Conservation (phyloP, 306 rosid species). For the Trifolium dubium region DNA sequence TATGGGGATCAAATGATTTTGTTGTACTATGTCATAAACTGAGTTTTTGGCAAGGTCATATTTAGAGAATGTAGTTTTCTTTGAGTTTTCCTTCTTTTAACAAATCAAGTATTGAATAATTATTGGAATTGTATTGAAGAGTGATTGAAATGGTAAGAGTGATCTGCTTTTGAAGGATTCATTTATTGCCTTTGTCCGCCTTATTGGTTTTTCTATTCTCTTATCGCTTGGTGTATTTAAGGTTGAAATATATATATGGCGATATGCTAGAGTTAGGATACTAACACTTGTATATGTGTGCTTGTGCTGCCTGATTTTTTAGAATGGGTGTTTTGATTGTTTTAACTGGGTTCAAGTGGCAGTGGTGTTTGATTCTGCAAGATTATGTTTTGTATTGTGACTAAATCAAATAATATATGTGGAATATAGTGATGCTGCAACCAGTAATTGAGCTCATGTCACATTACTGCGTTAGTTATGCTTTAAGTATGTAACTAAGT, state of each 20-base stretch:
- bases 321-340: neutral
- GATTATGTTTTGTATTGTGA: slow-evolving; percentile 9
- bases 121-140: neutral
- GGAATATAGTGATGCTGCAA: slow-evolving; percentile 8
- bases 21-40: neutral
- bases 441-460: neutral
- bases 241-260: neutral
- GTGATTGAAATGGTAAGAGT: neutral
- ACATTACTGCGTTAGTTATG: neutral
- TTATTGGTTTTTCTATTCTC: neutral
- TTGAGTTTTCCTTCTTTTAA: neutral
- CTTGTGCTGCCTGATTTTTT: slow-evolving; percentile 23
- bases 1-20: neutral
- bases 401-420: slow-evolving; percentile 11
- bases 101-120: neutral
- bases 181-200: neutral
- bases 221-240: neutral
- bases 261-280: neutral
- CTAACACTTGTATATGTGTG: neutral
- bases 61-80: neutral
- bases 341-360: slow-evolving; percentile 5
- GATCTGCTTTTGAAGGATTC: slow-evolving; percentile 11
- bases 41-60: neutral
- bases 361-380: slow-evolving; percentile 25
- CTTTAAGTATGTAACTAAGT: neutral